Conservation (phyloP, 345 rosid species). For the rapeseed (Brassica napus) region Da-Ae NC_063446.1:51029501-51030000, state of each 20-base stretch:
- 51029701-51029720: not conserved
- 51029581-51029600: not conserved
- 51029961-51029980: too few species aligned
- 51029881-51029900: too few species aligned
- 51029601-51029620: not conserved
- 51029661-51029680: not conserved
- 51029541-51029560: not conserved
- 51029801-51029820: not conserved
- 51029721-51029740: not conserved
- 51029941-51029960: too few species aligned
- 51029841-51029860: not conserved
- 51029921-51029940: too few species aligned
- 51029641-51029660: not conserved
- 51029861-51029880: not conserved
- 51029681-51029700: not conserved
- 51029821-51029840: not conserved
- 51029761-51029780: not conserved
- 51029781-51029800: not conserved
- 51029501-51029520: not conserved
- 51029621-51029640: not conserved
- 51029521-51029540: not conserved
- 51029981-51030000: too few species aligned
- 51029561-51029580: not conserved
- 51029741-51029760: not conserved
- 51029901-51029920: too few species aligned